Base-by-base conservation (phyloP, 1,284 basidiomycete genomes). In the Trichosporon asahii region DNA sequence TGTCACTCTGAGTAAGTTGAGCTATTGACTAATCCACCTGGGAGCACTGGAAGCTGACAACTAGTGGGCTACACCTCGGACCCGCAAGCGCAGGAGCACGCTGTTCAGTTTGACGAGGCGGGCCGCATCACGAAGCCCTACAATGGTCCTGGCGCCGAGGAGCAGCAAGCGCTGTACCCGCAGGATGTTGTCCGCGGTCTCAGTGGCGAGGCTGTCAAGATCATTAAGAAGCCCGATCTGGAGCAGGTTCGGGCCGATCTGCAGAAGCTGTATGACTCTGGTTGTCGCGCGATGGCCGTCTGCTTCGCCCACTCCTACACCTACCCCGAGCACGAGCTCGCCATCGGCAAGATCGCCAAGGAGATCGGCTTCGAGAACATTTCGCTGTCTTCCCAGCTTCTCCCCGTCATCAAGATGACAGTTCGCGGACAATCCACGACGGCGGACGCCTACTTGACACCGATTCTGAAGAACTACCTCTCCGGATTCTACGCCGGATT, bases 401-500 rank as follows among this genome's bases (percentile, higher is more conserved):
- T 95, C 68, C 92, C 96, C 2, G 95, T 96, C 93, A 95, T 97
- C 93, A 73, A 76, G 83, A 91, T 97, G 87, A 93, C 98, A 3
- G 91, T 94, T 0, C 90, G 96, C 5, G 96, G 94, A 0, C 90
- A 92, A 3, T 95, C 93, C 0, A 90, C 93, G 0, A 97, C 94
- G 0, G 96, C 95, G 0, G 96, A 99, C 77, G 97, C 96, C 1
- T 99, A 99, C 81, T 88, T 98, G 33, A 98, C 95, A 0, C 96
- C 95, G 0, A 91, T 97, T 64, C 84, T 98, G 40, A 85, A 88
- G 25, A 87, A 89, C 33, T 98, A 98, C 78, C 87, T 98, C n/a
- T 90, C 95, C 74, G 93, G 94, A 0, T 97, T 98, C 86, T 97
- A 95, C 83, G 82, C 84, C 35, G 94, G 95, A 0, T 98, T 98